Conservation (phyloP, 148 eudicot genomes). For the Heliosperma pusillum region DNA sequence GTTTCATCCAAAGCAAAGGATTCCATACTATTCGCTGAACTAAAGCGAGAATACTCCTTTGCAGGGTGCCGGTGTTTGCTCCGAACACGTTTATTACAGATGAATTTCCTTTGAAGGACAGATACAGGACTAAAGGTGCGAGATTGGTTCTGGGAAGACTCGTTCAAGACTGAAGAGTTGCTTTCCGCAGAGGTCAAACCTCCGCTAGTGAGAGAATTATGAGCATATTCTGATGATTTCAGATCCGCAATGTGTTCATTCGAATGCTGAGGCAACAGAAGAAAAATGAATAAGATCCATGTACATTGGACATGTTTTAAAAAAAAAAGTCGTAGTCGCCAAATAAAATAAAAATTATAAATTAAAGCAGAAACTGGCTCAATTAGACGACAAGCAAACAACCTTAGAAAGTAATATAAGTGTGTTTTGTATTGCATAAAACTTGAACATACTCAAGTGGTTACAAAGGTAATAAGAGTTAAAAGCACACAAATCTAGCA, state of each 20-base stretch:
- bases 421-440: too few relatives aligned
- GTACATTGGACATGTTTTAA: background rate
- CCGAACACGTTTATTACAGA: conserved; percentile 8
- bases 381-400: too few relatives aligned
- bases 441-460: background rate
- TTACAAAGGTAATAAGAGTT: background rate
- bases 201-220: conserved; percentile 18
- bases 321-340: background rate
- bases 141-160: conserved; percentile 17
- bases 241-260: background rate
- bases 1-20: conserved; percentile 16
- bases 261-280: conserved; percentile 9
- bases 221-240: conserved; percentile 2
- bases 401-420: too few relatives aligned
- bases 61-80: conserved; percentile 4
- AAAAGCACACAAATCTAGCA: background rate
- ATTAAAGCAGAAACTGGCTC: background rate
- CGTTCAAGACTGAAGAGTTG: conserved; percentile 13
- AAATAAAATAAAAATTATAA: too few relatives aligned
- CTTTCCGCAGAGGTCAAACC: conserved; percentile 9
- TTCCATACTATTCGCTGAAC: conserved; percentile 1
- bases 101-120: conserved; percentile 22
- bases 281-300: conserved; percentile 8
- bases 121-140: conserved; percentile 23
- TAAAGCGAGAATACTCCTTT: background rate